Evolutionary conservation across 2,329 filamentous ascomycete species (phyloP).

Genomic region (Alternaria dauci): DNA sequence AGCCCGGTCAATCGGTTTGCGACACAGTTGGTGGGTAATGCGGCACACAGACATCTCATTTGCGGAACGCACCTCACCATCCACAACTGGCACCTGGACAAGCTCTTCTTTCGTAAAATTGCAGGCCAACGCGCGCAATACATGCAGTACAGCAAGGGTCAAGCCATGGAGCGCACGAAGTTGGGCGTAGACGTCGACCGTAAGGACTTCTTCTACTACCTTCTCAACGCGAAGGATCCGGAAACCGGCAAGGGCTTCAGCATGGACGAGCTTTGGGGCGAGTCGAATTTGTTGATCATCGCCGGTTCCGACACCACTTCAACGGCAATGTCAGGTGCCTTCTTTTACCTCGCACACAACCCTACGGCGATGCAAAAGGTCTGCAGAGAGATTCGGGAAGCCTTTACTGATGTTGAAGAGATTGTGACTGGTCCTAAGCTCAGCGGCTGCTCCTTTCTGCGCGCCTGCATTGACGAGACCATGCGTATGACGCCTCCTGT

Average conservation of each 20-base stretch:
- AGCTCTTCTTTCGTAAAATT: slow-evolving; percentile 56
- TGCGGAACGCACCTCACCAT: slow-evolving; percentile 56
- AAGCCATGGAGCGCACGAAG: slow-evolving; percentile 55
- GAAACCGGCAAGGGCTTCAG: slow-evolving; percentile 56
- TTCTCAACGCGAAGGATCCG: slow-evolving; percentile 57
- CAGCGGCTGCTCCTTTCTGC: slow-evolving; percentile 44
- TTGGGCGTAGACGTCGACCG: slow-evolving; percentile 51
- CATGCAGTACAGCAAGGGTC: slow-evolving; percentile 55
- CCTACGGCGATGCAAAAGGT: slow-evolving; percentile 43
- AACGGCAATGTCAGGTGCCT: slow-evolving; percentile 52
- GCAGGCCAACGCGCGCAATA: slow-evolving; percentile 52
- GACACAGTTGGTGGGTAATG: slow-evolving; percentile 54
- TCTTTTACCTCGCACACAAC: slow-evolving; percentile 58
- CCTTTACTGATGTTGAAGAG: slow-evolving; percentile 49
- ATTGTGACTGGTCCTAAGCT: slow-evolving; percentile 48
- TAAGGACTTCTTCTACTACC: slow-evolving; percentile 60
- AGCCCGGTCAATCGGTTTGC: slow-evolving; percentile 53
- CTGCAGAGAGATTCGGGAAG: slow-evolving; percentile 45
- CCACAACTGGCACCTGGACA: slow-evolving; percentile 55
- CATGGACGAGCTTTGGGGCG: slow-evolving; percentile 58
- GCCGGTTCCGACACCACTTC: slow-evolving; percentile 59
- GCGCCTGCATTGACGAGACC: slow-evolving; percentile 53
- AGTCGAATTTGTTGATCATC: slow-evolving; percentile 60
- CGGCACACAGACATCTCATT: slow-evolving; percentile 56
- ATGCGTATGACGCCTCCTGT: slow-evolving; percentile 54